phyloP scores from a whole-genome alignment of 352 stramenopile species.

The Globisporangium iwayamae region DNA sequence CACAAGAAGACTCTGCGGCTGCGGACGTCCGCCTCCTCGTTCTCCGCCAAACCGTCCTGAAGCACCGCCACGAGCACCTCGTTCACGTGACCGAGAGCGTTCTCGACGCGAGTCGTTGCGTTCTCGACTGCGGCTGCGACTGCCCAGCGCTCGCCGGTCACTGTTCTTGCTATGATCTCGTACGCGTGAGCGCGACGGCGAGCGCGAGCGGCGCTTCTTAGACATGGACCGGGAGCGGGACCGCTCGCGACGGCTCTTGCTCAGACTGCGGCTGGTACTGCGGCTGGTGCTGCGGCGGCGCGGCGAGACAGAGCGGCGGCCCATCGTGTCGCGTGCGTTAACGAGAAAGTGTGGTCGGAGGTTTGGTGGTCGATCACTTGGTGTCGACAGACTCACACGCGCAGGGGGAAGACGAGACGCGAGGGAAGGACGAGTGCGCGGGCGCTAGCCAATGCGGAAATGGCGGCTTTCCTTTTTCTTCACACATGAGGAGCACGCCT shows the following conservation, averaged over 20 bases:
- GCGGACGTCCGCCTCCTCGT: constrained; percentile 12
- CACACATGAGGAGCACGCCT: neutral
- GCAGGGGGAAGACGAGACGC: neutral
- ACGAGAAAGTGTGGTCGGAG: neutral
- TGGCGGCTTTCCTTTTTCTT: constrained; percentile 3
- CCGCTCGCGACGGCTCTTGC: constrained; percentile 24
- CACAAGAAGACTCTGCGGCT: constrained; percentile 49
- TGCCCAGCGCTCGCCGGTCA: neutral
- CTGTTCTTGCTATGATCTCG: constrained; percentile 21
- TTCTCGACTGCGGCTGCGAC: constrained; percentile 19
- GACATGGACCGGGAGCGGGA: constrained; percentile 29
- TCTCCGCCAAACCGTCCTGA: constrained; percentile 6
- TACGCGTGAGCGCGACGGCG: constrained; percentile 34
- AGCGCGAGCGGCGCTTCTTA: constrained; percentile 21
- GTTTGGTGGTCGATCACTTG: neutral
- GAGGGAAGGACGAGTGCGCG: neutral
- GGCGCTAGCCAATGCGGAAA: constrained; percentile 6
- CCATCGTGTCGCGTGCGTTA: constrained; percentile 20
- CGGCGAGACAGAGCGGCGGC: constrained; percentile 49
- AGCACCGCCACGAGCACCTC: constrained; percentile 3
- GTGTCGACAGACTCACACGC: neutral
- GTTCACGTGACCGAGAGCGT: constrained; percentile 29
- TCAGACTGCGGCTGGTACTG: constrained; percentile 28
- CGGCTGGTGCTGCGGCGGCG: constrained; percentile 33
- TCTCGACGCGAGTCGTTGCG: constrained; percentile 15